These are phyloP conservation scores for Zopfia rhizophila DNA, from an alignment of 2,329 filamentous ascomycete genomes.

Conservation along the genomic window DNA sequence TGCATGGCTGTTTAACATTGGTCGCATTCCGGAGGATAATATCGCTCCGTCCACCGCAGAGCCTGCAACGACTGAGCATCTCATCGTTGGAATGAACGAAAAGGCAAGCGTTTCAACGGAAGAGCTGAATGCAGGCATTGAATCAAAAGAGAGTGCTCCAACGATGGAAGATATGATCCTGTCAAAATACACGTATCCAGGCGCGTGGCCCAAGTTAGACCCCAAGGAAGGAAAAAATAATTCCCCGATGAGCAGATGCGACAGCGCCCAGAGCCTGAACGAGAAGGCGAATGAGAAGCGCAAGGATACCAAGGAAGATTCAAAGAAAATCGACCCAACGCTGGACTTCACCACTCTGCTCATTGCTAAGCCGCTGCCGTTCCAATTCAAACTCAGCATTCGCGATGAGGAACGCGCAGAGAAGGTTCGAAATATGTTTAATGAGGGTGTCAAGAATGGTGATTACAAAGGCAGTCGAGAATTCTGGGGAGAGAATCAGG, in stretches of 20 bases:
- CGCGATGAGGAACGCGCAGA: slow-evolving; percentile 44
- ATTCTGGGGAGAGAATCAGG: slow-evolving; percentile 54
- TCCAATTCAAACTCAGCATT: slow-evolving; percentile 54
- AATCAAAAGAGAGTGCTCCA: slow-evolving; percentile 5
- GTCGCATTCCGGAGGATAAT: slow-evolving; percentile 26
- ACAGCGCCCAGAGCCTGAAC: too few species aligned
- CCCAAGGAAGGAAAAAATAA: slow-evolving; percentile 7
- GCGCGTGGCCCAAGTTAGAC: slow-evolving; percentile 21
- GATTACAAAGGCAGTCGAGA: slow-evolving; percentile 49
- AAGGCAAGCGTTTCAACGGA: slow-evolving; percentile 49
- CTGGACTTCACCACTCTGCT: slow-evolving; percentile 57
- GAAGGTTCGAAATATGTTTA: slow-evolving; percentile 46
- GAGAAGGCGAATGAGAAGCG: slow-evolving; percentile 37
- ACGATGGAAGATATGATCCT: slow-evolving; percentile 38
- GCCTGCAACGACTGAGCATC: slow-evolving; percentile 23
- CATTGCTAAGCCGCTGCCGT: slow-evolving; percentile 59
- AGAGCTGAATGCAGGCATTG: slow-evolving; percentile 46
- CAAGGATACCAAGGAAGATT: slow-evolving; percentile 29
- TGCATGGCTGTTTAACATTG: slow-evolving; percentile 59
- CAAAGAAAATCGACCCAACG: slow-evolving; percentile 50
- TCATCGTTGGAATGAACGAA: slow-evolving; percentile 38
- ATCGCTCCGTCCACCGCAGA: slow-evolving; percentile 12
- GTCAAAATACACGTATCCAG: slow-evolving; percentile 40
- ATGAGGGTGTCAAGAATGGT: slow-evolving; percentile 48
- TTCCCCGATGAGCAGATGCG: background rate